Conservation (phyloP, 768 basidiomycete genomes). For the Trametes cingulata region DNA sequence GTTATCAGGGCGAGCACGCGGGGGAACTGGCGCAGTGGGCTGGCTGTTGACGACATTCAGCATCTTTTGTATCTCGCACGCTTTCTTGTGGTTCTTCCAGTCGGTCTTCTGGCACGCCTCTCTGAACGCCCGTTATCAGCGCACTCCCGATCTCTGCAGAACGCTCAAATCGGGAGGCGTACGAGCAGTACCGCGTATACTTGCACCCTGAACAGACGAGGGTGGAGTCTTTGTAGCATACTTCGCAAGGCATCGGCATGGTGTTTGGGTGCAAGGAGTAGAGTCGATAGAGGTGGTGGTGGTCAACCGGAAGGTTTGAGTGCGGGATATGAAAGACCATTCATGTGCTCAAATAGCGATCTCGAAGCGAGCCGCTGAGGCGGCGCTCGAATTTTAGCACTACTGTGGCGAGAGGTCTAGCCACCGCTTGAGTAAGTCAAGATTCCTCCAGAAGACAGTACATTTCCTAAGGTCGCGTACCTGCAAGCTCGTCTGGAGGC, state of each 20-base stretch:
- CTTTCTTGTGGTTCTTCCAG: constrained; percentile 37
- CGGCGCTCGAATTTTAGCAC: background rate
- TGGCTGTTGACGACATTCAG: constrained; percentile 26
- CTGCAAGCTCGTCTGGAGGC: no score
- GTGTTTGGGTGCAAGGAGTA: background rate
- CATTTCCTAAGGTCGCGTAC: no score
- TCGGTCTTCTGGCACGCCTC: constrained; percentile 31
- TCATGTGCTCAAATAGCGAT: background rate
- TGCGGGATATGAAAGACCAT: background rate
- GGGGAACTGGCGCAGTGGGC: constrained; percentile 27
- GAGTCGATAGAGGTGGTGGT: background rate
- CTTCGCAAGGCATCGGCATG: constrained; percentile 5
- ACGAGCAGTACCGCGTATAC: constrained; percentile 21
- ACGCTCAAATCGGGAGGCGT: background rate
- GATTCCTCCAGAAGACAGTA: no score
- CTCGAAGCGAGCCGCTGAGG: background rate
- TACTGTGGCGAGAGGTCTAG: background rate
- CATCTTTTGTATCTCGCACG: constrained; percentile 36
- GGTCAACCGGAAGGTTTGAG: background rate
- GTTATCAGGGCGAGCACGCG: constrained; percentile 12
- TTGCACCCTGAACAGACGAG: constrained; percentile 20
- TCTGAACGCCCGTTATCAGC: background rate
- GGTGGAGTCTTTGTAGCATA: constrained; percentile 5
- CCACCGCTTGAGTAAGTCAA: no score
- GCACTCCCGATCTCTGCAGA: background rate